Base-by-base conservation (phyloP, 2,329 filamentous ascomycete species). In the Aureobasidium lini region DNA sequence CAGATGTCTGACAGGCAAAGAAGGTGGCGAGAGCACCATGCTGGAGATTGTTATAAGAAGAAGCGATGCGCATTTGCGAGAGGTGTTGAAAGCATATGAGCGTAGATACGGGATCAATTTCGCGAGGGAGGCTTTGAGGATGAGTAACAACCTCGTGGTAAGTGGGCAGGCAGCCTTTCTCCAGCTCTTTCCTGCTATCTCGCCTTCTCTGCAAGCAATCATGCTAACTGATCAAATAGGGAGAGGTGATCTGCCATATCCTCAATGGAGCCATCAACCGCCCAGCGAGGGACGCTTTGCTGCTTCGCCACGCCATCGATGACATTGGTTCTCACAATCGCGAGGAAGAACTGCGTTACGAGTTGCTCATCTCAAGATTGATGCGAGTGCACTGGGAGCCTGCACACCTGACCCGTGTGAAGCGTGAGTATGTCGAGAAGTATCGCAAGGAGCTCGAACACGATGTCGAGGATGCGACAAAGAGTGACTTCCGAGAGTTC, bases 211-310 rank as follows among this genome's bases (percentile, higher is more conserved):
- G 7, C 39, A 16, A 29, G 29, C 40, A 23, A 5, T 23, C n/a
- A 29, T 46, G 16, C 36, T 18, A 44, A 16, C 31, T 4, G 9
- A 57, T 6, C 11, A 6, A 13, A 7, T 66, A 96, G 92, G 94
- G 94, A 64, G 94, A 99, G 76, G 85, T 95, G 18, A 84, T 97
- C 39, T 90, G 91, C 0, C 94, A 97, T 73, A 90, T 97, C 66
- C 86, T 99, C 69, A 96, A 97, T 75, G 94, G 94, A 68, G 86
- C 95, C 60, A 95, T 97, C 77, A 97, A 97, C 76, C 89, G 89
- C 61, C 92, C 94, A 6, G 90, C 95, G 63, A 89, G 94, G 59
- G 94, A 97, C 72, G 90, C 93, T 3, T 81, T 96, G 39, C 85
- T 97, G 2, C 79, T 99, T 1, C 86, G 95, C 73, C 94, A 97